Conservation (phyloP, 805 yeast genomes). For the Nakazawaea anatomiae region DNA sequence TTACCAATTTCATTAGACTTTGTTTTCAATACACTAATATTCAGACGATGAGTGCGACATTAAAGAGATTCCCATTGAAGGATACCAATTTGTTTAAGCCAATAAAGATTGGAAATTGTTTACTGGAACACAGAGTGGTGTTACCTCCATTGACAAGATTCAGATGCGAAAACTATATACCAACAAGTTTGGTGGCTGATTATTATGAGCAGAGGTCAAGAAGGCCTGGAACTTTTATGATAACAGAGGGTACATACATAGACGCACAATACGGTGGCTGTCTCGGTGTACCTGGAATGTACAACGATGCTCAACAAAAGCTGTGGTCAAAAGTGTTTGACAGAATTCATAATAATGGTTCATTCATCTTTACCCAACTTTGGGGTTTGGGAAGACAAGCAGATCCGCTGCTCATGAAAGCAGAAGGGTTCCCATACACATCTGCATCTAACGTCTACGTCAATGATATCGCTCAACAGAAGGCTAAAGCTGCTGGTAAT, state of each 20-base stretch:
- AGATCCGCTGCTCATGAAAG: constrained; percentile 28
- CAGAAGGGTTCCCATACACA: constrained; percentile 29
- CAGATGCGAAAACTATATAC: constrained; percentile 28
- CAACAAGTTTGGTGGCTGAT: constrained; percentile 40
- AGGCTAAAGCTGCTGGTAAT: constrained; percentile 29
- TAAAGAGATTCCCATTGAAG: constrained; percentile 18
- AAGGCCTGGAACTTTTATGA: constrained; percentile 50
- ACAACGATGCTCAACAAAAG: constrained; percentile 37
- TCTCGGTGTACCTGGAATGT: constrained; percentile 44
- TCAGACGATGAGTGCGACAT: constrained; percentile 6
- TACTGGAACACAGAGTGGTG: constrained; percentile 21
- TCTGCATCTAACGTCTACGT: constrained; percentile 34
- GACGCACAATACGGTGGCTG: constrained; percentile 37
- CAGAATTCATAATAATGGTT: constrained; percentile 43
- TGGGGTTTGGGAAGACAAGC: constrained; percentile 44
- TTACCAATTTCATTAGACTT: too few species aligned
- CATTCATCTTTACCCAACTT: constrained; percentile 41
- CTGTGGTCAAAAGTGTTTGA: constrained; percentile 46
- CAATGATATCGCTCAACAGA: constrained; percentile 27
- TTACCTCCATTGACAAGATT: constrained; percentile 14
- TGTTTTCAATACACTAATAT: too few species aligned
- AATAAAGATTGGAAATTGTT: constrained; percentile 25
- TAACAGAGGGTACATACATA: constrained; percentile 56
- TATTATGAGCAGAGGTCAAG: constrained; percentile 54
- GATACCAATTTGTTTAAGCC: constrained; percentile 33